These are phyloP conservation scores for Alternaria triticimaculans DNA, from an alignment of 2,329 filamentous ascomycete genomes.

Conservation along the genomic window DNA sequence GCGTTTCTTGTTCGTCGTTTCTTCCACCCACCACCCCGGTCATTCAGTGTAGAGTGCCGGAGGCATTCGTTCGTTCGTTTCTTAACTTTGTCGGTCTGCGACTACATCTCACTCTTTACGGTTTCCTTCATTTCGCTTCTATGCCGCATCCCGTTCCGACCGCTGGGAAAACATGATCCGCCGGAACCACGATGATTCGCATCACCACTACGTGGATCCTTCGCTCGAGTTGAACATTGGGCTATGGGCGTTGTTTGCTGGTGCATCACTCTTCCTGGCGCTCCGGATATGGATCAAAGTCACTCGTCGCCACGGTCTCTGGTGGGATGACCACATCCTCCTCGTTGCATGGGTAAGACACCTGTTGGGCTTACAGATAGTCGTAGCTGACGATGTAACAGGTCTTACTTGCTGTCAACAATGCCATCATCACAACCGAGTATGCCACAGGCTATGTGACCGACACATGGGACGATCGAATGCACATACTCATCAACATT, in stretches of 20 bases:
- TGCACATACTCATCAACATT: slow-evolving; percentile 61
- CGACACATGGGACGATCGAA: slow-evolving; percentile 58
- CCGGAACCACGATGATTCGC: slow-evolving; percentile 26
- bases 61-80: slow-evolving; percentile 8
- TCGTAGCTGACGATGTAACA: slow-evolving; percentile 24
- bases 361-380: background rate
- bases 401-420: slow-evolving; percentile 54
- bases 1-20: slow-evolving; percentile 10
- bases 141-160: slow-evolving; percentile 13
- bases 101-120: slow-evolving; percentile 5
- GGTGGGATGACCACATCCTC: slow-evolving; percentile 52
- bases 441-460: slow-evolving; percentile 59
- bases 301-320: slow-evolving; percentile 48
- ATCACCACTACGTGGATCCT: slow-evolving; percentile 43
- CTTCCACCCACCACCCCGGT: slow-evolving; percentile 8
- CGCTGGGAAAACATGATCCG: slow-evolving; percentile 33
- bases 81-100: slow-evolving; percentile 9
- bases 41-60: slow-evolving; percentile 2
- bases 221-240: slow-evolving; percentile 46
- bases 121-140: slow-evolving; percentile 13
- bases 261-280: slow-evolving; percentile 45
- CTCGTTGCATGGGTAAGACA: slow-evolving; percentile 45
- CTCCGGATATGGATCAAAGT: slow-evolving; percentile 48
- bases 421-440: slow-evolving; percentile 55
- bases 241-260: slow-evolving; percentile 49